A percentile compares a stretch with the other conserved stretches of the same genome.
These are phyloP conservation scores for Fraxinus xanthoxyloides DNA, from an alignment of 305 asterid genomes.

Conservation along the genomic window DNA sequence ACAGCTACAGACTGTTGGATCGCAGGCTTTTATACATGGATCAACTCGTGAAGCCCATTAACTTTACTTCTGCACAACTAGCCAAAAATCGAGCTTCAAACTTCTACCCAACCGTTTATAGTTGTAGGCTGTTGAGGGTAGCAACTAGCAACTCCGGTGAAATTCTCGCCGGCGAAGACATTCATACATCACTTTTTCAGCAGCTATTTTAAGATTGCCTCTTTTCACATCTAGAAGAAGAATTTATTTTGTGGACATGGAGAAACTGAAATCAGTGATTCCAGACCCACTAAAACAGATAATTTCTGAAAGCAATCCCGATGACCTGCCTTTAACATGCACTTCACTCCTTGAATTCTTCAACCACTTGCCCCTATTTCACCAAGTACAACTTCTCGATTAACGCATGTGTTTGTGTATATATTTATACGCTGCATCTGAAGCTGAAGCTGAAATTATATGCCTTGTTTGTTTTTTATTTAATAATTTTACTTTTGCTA, in stretches of 20 bases:
- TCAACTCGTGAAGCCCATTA: neutral
- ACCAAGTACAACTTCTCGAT: slow-evolving; percentile 44
- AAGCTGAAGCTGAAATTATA: neutral
- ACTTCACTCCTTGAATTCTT: slow-evolving; percentile 64
- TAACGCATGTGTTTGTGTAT: neutral
- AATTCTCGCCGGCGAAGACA: neutral
- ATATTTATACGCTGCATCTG: neutral
- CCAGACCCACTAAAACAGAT: slow-evolving; percentile 48
- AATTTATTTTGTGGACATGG: slow-evolving; percentile 38
- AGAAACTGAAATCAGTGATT: slow-evolving; percentile 68
- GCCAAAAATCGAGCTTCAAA: neutral
- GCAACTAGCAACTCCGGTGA: neutral
- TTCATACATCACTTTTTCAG: neutral
- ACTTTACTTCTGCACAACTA: neutral
- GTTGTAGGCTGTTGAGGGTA: neutral
- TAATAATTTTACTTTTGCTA: slow-evolving; percentile 19
- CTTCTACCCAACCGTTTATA: neutral
- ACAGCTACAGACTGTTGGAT: neutral
- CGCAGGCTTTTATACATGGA: neutral
- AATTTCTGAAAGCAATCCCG: slow-evolving; percentile 44
- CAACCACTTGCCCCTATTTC: slow-evolving; percentile 58
- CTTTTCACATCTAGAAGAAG: neutral
- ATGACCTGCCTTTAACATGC: slow-evolving; percentile 54
- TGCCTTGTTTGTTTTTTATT: neutral
- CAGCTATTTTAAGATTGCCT: neutral